These are phyloP conservation scores for Rhizoclosmatium sp. DNA, from an alignment of 192 early-diverging fungal genomes.

Conservation along the genomic window DNA sequence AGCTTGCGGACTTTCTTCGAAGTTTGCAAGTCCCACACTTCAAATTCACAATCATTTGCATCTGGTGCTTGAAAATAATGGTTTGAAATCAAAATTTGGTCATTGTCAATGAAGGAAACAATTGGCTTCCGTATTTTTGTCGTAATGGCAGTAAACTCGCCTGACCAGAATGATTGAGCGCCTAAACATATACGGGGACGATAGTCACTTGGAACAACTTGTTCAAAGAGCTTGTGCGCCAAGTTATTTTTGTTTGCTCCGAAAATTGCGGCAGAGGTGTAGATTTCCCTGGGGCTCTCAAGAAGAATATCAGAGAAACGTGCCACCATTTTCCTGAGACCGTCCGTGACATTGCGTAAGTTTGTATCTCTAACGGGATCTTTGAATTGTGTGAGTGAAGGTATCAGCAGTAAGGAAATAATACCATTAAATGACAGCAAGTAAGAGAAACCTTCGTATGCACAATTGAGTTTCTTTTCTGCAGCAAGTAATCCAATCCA, in stretches of 20 bases:
- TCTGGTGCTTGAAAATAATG: background rate
- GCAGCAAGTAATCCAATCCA: background rate
- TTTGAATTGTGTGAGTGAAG: background rate
- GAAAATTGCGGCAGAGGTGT: slow-evolving; percentile 14
- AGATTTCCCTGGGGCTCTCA: slow-evolving; percentile 3
- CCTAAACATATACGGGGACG: slow-evolving; percentile 4
- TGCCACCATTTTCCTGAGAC: background rate
- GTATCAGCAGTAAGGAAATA: background rate
- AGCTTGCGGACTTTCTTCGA: background rate
- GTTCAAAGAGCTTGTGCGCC: background rate
- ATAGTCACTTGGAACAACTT: background rate
- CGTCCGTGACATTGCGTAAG: background rate
- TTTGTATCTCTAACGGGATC: background rate
- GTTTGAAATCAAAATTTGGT: background rate
- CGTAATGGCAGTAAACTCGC: background rate
- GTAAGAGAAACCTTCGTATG: background rate
- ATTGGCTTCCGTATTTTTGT: background rate
- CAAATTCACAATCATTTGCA: background rate
- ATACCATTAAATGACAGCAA: background rate
- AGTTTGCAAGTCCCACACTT: slow-evolving; percentile 1
- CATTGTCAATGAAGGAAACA: background rate
- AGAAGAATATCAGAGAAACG: slow-evolving; percentile 22
- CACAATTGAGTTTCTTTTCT: background rate
- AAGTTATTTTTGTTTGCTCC: background rate
- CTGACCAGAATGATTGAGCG: background rate